A percentile compares a stretch with the other conserved stretches of the same genome.
These are phyloP conservation scores for Alternaria metachromatica DNA, from an alignment of 2,329 filamentous ascomycete species.

Conservation along the genomic window DNA sequence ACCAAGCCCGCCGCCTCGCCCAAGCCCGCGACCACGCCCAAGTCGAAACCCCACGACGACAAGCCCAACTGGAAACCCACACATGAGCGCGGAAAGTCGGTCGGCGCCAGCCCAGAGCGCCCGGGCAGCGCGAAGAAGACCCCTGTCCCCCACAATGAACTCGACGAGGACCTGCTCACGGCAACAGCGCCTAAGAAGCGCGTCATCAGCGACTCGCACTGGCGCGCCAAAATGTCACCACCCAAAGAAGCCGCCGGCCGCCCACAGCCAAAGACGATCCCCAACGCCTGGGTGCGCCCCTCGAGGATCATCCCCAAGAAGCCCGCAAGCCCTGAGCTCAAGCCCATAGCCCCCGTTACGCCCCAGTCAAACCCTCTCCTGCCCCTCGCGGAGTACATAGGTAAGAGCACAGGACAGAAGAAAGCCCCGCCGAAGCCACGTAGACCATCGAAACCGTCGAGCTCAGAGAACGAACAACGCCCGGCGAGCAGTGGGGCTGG, in stretches of 20 bases:
- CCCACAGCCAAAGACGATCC: conserved; percentile 44
- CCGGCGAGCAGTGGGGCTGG: conserved; percentile 44
- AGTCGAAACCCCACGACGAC: conserved; percentile 31
- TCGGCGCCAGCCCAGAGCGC: conserved; percentile 36
- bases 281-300: conserved; percentile 50
- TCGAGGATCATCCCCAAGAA: conserved; percentile 35
- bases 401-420: conserved; percentile 37
- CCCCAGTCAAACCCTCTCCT: conserved; percentile 24
- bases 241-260: conserved; percentile 38
- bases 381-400: conserved; percentile 33
- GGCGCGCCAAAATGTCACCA: conserved; percentile 65
- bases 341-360: conserved; percentile 13
- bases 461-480: conserved; percentile 40
- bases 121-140: conserved; percentile 42
- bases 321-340: conserved; percentile 13
- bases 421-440: conserved; percentile 30
- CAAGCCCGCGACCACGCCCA: conserved; percentile 34
- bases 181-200: conserved; percentile 81
- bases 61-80: conserved; percentile 36
- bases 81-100: conserved; percentile 31
- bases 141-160: conserved; percentile 44
- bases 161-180: conserved; percentile 55
- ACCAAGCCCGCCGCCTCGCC: conserved; percentile 10
- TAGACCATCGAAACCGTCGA: conserved; percentile 39
- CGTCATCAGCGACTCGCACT: conserved; percentile 92